phyloP scores from a whole-genome alignment of 2,329 filamentous ascomycete genomes.

The Thelonectria blattea region DNA sequence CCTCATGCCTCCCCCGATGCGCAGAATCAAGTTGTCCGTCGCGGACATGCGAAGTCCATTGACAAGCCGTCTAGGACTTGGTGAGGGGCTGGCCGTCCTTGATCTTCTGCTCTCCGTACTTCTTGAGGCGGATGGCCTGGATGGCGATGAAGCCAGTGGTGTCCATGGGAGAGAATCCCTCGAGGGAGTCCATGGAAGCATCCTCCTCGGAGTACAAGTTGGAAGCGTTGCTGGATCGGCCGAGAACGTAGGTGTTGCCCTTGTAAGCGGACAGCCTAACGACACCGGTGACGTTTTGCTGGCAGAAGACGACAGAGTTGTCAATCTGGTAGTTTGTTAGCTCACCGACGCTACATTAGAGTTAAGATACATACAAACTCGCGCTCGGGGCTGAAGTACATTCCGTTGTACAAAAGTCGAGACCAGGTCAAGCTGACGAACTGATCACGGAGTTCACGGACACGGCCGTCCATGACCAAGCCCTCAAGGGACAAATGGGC shows the following conservation, averaged over 20 bases:
- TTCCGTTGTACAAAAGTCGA: conserved; percentile 55
- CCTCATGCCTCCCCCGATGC: too few species aligned
- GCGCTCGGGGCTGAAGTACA: conserved; percentile 57
- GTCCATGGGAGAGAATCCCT: conserved; percentile 49
- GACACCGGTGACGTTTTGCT: conserved; percentile 52
- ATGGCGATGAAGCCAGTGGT: conserved; percentile 66
- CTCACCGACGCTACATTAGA: neutral
- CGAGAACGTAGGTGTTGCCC: conserved; percentile 49
- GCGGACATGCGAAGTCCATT: too few species aligned
- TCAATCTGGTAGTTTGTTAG: conserved; percentile 47
- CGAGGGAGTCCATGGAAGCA: conserved; percentile 55
- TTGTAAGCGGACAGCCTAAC: conserved; percentile 44
- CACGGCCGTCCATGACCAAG: conserved; percentile 59
- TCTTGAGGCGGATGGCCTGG: conserved; percentile 68
- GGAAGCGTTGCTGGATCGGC: conserved; percentile 45
- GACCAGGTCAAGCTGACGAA: conserved; percentile 51
- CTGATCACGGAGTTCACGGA: conserved; percentile 58
- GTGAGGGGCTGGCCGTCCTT: conserved; percentile 28
- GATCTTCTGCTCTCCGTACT: conserved; percentile 29
- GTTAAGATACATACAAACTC: conserved; percentile 47
- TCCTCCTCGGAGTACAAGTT: conserved; percentile 57
- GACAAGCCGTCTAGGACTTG: neutral
- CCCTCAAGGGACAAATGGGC: conserved; percentile 51
- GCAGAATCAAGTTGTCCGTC: too few species aligned
- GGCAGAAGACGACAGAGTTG: conserved; percentile 63